A percentile compares a stretch with the other conserved stretches of the same genome.
These are phyloP conservation scores for Ophiostoma triangulosporum DNA, from an alignment of 2,329 filamentous ascomycete genomes.

Conservation along the genomic window DNA sequence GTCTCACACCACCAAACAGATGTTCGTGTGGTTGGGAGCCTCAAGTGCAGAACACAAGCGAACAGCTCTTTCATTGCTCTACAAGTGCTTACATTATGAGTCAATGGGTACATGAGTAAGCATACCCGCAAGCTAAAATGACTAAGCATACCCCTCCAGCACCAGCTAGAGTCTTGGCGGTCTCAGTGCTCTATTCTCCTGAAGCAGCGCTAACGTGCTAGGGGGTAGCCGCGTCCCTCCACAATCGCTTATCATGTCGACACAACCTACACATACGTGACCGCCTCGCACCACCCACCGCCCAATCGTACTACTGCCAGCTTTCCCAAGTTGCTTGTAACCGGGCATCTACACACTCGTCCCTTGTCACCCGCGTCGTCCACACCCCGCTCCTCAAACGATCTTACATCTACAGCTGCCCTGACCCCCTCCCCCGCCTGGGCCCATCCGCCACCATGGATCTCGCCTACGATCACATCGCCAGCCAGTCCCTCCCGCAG, in stretches of 20 bases:
- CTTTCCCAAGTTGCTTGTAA: background rate
- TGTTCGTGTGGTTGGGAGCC: no score
- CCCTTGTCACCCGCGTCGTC: background rate
- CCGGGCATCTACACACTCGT: background rate
- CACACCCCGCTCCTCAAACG: background rate
- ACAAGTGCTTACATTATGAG: no score
- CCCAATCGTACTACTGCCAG: slow-evolving; percentile 1
- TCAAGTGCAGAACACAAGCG: background rate
- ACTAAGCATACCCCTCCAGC: background rate
- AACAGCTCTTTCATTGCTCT: background rate
- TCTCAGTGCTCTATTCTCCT: background rate
- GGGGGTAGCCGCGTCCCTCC: slow-evolving; percentile 3
- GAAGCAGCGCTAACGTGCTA: slow-evolving; percentile 3
- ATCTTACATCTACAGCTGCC: background rate
- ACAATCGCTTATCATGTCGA: slow-evolving; percentile 1
- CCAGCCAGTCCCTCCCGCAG: slow-evolving; percentile 61
- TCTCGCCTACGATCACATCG: slow-evolving; percentile 92
- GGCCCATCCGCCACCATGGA: slow-evolving; percentile 51
- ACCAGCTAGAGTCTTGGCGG: background rate
- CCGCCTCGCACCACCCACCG: slow-evolving; percentile 2
- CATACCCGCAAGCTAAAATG: background rate
- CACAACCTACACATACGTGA: slow-evolving; percentile 1
- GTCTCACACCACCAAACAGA: background rate
- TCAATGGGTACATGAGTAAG: background rate
- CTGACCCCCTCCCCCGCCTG: background rate